phyloP scores from a whole-genome alignment of 495 filamentous ascomycete genomes.

The Penicillium odoratum region DNA sequence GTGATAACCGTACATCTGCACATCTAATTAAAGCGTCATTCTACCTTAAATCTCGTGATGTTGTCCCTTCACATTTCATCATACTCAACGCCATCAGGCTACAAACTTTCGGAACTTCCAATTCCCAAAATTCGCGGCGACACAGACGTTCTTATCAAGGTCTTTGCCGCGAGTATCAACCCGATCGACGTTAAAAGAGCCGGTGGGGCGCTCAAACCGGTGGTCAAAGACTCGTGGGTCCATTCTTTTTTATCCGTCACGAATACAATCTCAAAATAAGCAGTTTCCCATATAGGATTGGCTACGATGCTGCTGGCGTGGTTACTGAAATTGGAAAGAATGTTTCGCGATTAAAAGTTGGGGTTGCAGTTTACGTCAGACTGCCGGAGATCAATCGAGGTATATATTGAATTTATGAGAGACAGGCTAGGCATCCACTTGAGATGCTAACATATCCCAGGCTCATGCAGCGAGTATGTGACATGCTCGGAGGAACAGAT shows the following conservation, averaged over 20 bases:
- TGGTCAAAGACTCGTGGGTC: slow-evolving; percentile 4
- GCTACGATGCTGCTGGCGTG: slow-evolving; percentile 1
- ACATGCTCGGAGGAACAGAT: neutral
- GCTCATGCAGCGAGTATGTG: slow-evolving; percentile 7
- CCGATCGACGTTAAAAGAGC: slow-evolving; percentile 52
- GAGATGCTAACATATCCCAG: slow-evolving; percentile 6
- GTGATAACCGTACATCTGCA: too few species aligned
- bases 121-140: neutral
- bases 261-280: slow-evolving; percentile 11
- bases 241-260: neutral
- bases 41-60: neutral
- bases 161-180: slow-evolving; percentile 47
- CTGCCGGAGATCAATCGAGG: slow-evolving; percentile 1
- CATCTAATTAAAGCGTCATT: too few species aligned
- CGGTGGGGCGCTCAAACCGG: slow-evolving; percentile 25
- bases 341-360: neutral
- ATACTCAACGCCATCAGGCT: neutral
- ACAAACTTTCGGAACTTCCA: neutral
- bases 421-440: neutral
- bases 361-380: slow-evolving; percentile 1
- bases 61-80: slow-evolving; percentile 2
- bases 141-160: slow-evolving; percentile 49
- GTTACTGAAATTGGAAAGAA: neutral
- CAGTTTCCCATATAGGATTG: slow-evolving; percentile 7
- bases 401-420: neutral